Evolutionary conservation across 2,329 filamentous ascomycete genomes (phyloP), one percentile per base, ranked within the genome.

Genomic region (Lecanicillium sp.): DNA sequence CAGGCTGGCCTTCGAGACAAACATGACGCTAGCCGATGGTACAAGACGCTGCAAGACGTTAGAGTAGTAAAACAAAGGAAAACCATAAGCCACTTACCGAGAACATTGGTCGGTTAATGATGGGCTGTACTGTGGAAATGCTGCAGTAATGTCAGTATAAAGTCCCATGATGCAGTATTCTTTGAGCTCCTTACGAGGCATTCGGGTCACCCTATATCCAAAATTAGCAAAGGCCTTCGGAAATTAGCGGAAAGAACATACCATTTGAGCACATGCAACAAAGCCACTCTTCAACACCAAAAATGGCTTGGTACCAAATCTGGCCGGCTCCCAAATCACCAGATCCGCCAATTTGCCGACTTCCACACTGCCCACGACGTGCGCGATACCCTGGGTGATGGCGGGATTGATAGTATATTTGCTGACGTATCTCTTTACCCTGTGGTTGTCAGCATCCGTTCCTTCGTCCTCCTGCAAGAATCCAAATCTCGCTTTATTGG

Each of bases 331-430:
- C 90, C 90, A 97, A 6, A 96, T 55, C 1, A 94, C 86, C 34
- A 97, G 59, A 59, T 97, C 90, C 0, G 90, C 90, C 34, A 95
- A 62, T 65, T 95, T 96, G 36, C 88, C 89, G 0, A 87, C 77
- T 65, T 96, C 88, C 39, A 96, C 64, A 49, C 84, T 90, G 7
- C 90, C 90, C 45, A 97, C 77, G 3, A 94, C 53, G 57, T 96
- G 90, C 1, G 71, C 65, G 80, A 97, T 94, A 3, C 90, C 90
- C 61, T 97, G 90, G 0, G 89, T 80, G 45, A 96, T 71, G 10
- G 90, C 87, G 2, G 90, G 87, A 62, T 97, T 97, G 64, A 97
- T 81, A 17, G 90, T 97, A 61, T 96, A 96, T 66, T 97, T 97
- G 66, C 83, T 87, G 33, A 97, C 72, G 58, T 97, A 97, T 18